Conservation (phyloP, 192 early-diverging fungal genomes). For the Entrophospora sp. region DNA sequence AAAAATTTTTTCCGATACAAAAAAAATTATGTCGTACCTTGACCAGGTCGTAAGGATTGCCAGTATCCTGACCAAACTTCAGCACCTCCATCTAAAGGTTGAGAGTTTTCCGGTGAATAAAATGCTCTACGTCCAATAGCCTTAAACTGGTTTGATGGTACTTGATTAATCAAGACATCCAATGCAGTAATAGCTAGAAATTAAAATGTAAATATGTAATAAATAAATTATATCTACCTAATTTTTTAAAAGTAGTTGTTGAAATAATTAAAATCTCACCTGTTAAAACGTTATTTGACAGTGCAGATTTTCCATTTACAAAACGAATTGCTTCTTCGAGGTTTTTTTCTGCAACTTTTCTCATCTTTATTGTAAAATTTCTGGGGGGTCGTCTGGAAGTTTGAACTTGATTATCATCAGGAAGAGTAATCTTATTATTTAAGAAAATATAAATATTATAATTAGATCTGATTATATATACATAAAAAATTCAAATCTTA, state of each 20-base stretch:
- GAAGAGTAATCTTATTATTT: constrained; percentile 31
- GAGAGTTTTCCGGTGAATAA: constrained; percentile 55
- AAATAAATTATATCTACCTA: too few relatives aligned
- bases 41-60: constrained; percentile 68
- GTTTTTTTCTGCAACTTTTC: constrained; percentile 52
- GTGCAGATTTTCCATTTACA: constrained; percentile 37
- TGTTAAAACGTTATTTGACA: constrained; percentile 36
- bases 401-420: constrained; percentile 19
- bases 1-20: not conserved
- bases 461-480: too few relatives aligned
- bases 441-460: too few relatives aligned
- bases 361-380: constrained; percentile 54
- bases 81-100: constrained; percentile 50
- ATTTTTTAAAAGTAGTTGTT: not conserved
- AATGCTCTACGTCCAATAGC: constrained; percentile 76
- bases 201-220: not conserved
- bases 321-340: constrained; percentile 48
- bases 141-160: constrained; percentile 56
- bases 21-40: constrained; percentile 31
- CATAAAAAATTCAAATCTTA: not conserved
- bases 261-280: constrained; percentile 13
- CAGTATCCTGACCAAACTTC: constrained; percentile 91
- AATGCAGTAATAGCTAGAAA: constrained; percentile 48
- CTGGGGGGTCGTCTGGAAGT: constrained; percentile 29
- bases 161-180: constrained; percentile 74